These are phyloP conservation scores for Hortiboletus campestris DNA, from an alignment of 768 basidiomycete species.

Conservation along the genomic window DNA sequence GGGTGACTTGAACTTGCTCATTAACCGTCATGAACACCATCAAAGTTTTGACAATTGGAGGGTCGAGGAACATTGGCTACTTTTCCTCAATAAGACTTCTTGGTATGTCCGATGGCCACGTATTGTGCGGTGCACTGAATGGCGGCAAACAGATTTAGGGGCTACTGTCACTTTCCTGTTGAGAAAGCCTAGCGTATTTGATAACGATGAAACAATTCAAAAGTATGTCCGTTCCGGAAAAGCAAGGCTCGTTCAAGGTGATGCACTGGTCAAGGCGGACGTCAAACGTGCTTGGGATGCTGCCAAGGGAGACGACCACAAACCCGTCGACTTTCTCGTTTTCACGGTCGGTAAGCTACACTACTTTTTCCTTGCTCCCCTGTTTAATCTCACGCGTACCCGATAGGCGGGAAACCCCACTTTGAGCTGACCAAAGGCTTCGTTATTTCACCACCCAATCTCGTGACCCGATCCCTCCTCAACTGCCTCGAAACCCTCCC, in stretches of 20 bases:
- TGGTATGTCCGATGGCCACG: slow-evolving; percentile 29
- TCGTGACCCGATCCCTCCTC: slow-evolving; percentile 56
- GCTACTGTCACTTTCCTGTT: slow-evolving; percentile 64
- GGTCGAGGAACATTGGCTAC: slow-evolving; percentile 57
- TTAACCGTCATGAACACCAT: slow-evolving; percentile 15
- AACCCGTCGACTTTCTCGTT: slow-evolving; percentile 51
- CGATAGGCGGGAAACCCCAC: slow-evolving; percentile 30
- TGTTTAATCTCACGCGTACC: background rate
- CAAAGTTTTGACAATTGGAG: slow-evolving; percentile 47
- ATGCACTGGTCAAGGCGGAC: slow-evolving; percentile 54
- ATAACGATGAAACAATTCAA: slow-evolving; percentile 53
- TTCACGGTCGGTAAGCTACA: slow-evolving; percentile 57
- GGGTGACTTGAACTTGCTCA: background rate
- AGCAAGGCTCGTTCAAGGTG: slow-evolving; percentile 57
- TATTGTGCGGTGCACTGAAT: background rate
- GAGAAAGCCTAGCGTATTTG: slow-evolving; percentile 51
- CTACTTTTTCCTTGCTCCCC: background rate
- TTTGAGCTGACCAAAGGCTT: slow-evolving; percentile 50
- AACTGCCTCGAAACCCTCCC: slow-evolving; percentile 59
- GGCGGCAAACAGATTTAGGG: slow-evolving; percentile 45
- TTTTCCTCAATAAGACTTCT: slow-evolving; percentile 46
- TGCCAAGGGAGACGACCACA: slow-evolving; percentile 24
- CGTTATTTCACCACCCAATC: slow-evolving; percentile 48
- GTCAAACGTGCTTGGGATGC: slow-evolving; percentile 52
- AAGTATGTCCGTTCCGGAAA: slow-evolving; percentile 47